Conservation (phyloP, 345 rosid species). For the Capsella bursapastoris region DNA sequence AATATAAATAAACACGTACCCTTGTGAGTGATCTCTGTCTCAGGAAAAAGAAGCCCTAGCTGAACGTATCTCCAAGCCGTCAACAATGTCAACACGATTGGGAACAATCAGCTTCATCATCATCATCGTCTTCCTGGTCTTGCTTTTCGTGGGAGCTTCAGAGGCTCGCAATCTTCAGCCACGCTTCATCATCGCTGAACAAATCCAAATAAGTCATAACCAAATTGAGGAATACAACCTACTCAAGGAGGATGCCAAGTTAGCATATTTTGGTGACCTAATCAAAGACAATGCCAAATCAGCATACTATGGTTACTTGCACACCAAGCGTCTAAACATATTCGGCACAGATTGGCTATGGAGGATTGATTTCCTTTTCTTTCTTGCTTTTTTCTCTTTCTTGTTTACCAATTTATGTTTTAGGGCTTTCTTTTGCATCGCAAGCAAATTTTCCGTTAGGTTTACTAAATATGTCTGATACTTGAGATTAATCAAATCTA, state of each 20-base stretch:
- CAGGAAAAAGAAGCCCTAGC: background rate
- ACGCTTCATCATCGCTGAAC: no score
- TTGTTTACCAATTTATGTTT: background rate
- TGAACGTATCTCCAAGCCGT: background rate
- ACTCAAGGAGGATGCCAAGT: background rate
- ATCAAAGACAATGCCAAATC: constrained; percentile 2
- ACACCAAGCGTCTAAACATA: background rate
- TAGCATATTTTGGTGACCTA: background rate
- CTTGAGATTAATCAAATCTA: background rate
- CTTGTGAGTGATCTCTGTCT: background rate
- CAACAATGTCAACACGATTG: background rate
- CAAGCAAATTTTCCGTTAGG: background rate
- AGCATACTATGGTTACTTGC: background rate
- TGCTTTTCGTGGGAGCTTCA: background rate
- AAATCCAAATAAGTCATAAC: no score
- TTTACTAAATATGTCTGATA: background rate
- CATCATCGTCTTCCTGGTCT: background rate
- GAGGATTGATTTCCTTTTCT: constrained; percentile 8
- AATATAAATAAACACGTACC: background rate
- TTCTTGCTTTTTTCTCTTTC: background rate
- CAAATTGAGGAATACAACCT: no score
- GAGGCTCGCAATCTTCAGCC: background rate
- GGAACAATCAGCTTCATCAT: background rate
- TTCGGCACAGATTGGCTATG: background rate
- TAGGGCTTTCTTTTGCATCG: background rate